A percentile compares a stretch with the other conserved stretches of the same genome.
Conservation (phyloP, 768 basidiomycete species). For the Suillus bovinus region DNA sequence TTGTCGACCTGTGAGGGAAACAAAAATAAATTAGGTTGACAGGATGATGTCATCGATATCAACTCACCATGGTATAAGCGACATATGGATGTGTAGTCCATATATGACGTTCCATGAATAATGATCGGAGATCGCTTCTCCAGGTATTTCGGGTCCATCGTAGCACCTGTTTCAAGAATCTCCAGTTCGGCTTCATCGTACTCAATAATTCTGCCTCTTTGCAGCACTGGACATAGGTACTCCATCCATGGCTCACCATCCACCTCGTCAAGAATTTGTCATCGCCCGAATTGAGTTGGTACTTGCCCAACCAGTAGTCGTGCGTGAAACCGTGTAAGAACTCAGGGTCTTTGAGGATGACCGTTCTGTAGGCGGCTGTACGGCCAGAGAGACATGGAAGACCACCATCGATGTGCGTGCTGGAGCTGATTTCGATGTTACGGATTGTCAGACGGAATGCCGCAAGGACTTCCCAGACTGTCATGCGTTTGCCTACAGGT, state of each 20-base stretch:
- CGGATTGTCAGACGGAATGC: constrained; percentile 92
- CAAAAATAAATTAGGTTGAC: neutral
- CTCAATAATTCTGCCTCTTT: constrained; percentile 82
- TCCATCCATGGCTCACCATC: constrained; percentile 97
- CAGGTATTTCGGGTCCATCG: constrained; percentile 95
- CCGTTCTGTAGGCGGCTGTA: constrained; percentile 90
- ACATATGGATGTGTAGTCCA: constrained; percentile 84
- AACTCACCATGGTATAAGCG: constrained; percentile 76
- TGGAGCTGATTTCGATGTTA: constrained; percentile 88
- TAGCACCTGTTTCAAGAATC: constrained; percentile 91
- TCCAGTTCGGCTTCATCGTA: constrained; percentile 97
- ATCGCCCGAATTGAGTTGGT: constrained; percentile 92
- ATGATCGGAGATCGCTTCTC: constrained; percentile 83
- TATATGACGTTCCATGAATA: constrained; percentile 86
- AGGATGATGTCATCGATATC: neutral
- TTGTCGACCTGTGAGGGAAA: constrained; percentile 65
- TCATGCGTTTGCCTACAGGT: constrained; percentile 74
- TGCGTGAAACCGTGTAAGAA: constrained; percentile 93
- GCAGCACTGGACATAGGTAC: constrained; percentile 89
- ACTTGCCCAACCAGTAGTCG: constrained; percentile 92
- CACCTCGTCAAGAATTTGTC: constrained; percentile 94
- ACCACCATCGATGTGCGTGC: constrained; percentile 92
- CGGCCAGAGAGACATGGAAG: constrained; percentile 90
- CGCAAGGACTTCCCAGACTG: constrained; percentile 94
- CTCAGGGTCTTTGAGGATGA: constrained; percentile 93